Evolutionary conservation across 208 protist species (phyloP).

Genomic region (Trypanosoma congolense): DNA sequence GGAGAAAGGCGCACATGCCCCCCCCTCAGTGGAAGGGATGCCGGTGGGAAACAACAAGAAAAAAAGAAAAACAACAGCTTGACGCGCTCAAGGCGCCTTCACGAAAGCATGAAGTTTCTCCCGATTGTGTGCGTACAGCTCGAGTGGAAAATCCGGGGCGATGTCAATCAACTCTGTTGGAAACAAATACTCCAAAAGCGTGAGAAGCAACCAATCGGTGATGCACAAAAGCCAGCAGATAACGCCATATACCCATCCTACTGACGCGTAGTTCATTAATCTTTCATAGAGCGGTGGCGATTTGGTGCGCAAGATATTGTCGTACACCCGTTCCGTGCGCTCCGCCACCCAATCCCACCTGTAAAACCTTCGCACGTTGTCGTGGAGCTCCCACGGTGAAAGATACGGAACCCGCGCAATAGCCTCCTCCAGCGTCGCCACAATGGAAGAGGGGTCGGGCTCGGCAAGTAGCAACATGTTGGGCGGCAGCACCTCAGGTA

Average conservation of each 20-base stretch:
- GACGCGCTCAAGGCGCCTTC: slow-evolving; percentile 9
- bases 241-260: slow-evolving; percentile 85
- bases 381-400: slow-evolving; percentile 83
- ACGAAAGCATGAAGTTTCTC: slow-evolving; percentile 67
- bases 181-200: slow-evolving; percentile 72
- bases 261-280: slow-evolving; percentile 79
- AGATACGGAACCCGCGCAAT: slow-evolving; percentile 68
- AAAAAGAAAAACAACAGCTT: too few species aligned
- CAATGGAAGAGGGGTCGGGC: slow-evolving; percentile 78
- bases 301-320: slow-evolving; percentile 60
- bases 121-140: slow-evolving; percentile 63
- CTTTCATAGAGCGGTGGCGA: slow-evolving; percentile 74
- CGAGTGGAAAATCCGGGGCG: slow-evolving; percentile 89
- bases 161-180: slow-evolving; percentile 85
- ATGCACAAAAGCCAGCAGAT: slow-evolving; percentile 86
- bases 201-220: slow-evolving; percentile 80
- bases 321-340: slow-evolving; percentile 94
- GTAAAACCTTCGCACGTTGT: slow-evolving; percentile 90
- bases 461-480: slow-evolving; percentile 91
- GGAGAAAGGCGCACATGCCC: too few species aligned
- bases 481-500: slow-evolving; percentile 96
- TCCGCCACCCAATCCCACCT: slow-evolving; percentile 93
- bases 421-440: slow-evolving; percentile 64
- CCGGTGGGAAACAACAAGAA: too few species aligned
- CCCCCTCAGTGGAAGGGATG: too few species aligned